phyloP scores from a whole-genome alignment of 306 rosid genomes.

The Rosa persica region DNA sequence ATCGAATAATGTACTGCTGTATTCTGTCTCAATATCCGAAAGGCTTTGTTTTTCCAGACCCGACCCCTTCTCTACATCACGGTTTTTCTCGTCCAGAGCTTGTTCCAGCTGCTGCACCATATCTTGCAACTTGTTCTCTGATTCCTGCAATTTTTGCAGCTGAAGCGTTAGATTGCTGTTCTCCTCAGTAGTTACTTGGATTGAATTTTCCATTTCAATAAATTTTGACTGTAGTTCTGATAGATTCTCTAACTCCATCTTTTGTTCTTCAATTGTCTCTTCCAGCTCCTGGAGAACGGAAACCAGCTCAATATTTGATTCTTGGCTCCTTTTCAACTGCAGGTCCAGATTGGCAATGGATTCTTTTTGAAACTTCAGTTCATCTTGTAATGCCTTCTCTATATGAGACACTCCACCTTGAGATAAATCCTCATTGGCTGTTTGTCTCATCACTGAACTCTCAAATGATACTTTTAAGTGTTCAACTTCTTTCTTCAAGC shows the following conservation, averaged over 20 bases:
- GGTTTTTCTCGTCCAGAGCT: conserved; percentile 55
- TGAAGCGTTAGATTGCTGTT: conserved; percentile 44
- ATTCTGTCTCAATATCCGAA: conserved; percentile 44
- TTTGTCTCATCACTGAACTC: conserved; percentile 39
- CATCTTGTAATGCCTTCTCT: conserved; percentile 58
- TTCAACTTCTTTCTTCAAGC: conserved; percentile 58
- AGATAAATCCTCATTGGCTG: conserved; percentile 38
- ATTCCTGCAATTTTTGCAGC: conserved; percentile 60
- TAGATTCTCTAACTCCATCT: conserved; percentile 59
- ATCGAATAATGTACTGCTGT: conserved; percentile 38
- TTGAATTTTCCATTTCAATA: conserved; percentile 44
- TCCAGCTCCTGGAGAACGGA: conserved; percentile 91
- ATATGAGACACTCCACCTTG: conserved; percentile 41
- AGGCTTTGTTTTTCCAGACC: conserved; percentile 36
- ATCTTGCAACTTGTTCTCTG: conserved; percentile 53
- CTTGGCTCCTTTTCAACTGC: conserved; percentile 82
- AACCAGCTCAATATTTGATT: conserved; percentile 82
- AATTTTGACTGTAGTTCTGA: conserved; percentile 48
- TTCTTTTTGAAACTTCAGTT: conserved; percentile 73
- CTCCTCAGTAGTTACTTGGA: conserved; percentile 46
- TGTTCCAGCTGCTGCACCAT: conserved; percentile 58
- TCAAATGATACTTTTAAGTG: conserved; percentile 41
- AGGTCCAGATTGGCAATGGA: conserved; percentile 64
- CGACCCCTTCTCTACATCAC: conserved; percentile 33
- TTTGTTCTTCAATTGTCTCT: conserved; percentile 68